Evolutionary conservation across 2,329 filamentous ascomycete species (phyloP).

Genomic region (Thermoascus crustaceus): DNA sequence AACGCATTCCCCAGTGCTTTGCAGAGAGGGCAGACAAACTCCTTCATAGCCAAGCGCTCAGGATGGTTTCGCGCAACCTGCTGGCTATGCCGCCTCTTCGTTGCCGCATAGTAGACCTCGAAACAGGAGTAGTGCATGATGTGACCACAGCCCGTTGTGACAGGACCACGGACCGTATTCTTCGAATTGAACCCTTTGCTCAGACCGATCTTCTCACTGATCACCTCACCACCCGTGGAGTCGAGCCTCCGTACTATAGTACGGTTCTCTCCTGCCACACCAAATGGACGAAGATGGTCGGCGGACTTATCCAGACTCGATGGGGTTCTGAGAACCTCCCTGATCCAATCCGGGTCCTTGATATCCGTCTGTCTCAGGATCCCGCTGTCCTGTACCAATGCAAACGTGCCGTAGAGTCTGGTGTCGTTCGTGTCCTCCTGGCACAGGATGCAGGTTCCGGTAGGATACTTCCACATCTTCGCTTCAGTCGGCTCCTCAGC

Average conservation of each 20-base stretch:
- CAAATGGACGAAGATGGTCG: constrained; percentile 77
- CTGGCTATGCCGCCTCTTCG: constrained; percentile 71
- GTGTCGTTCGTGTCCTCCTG: constrained; percentile 92
- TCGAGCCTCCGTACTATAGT: constrained; percentile 68
- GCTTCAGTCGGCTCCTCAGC: constrained; percentile 50
- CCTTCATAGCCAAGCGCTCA: constrained; percentile 66
- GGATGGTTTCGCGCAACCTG: constrained; percentile 94
- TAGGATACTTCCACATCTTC: constrained; percentile 81
- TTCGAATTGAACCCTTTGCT: constrained; percentile 78
- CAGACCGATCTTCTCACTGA: constrained; percentile 69
- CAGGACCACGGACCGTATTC: constrained; percentile 61
- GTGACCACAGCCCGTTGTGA: constrained; percentile 88
- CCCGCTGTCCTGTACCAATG: constrained; percentile 74
- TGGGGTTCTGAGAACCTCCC: constrained; percentile 72
- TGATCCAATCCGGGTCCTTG: constrained; percentile 71
- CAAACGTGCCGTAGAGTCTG: constrained; percentile 86
- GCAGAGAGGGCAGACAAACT: constrained; percentile 94
- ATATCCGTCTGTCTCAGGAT: constrained; percentile 82
- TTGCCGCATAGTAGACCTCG: constrained; percentile 80
- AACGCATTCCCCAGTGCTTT: constrained; percentile 95
- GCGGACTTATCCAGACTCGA: constrained; percentile 76
- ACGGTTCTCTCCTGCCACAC: constrained; percentile 79
- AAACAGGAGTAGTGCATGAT: constrained; percentile 99
- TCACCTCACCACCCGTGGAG: constrained; percentile 60
- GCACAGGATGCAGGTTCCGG: constrained; percentile 88